Evolutionary conservation across 1,284 basidiomycete species (phyloP), one percentile per base, ranked within the genome.

Genomic region (Caloboletus inedulis): DNA sequence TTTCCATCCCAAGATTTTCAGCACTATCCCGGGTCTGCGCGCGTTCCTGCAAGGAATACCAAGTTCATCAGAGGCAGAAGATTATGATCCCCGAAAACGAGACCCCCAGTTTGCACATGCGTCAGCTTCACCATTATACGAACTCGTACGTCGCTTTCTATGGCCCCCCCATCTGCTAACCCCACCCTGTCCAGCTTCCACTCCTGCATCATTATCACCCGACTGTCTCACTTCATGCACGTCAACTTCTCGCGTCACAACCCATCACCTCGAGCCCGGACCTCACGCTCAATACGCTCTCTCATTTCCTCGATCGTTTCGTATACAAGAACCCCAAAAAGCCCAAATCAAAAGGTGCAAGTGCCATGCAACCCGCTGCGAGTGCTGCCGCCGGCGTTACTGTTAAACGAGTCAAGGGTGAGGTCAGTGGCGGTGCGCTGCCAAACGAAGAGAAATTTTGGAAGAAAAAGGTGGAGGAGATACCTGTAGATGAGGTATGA

Each of bases 321-420:
- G 91, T 98, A 29, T 98, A 94, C 77, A 92, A 94, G 68, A 98
- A 98, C 69, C 89, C 95, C 2, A 99, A 98, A 77, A 92, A 95
- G 72, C 66, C 70, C 0, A 84, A 80, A 41, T 72, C 82, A 4
- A 89, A 87, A 59, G 90, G 94, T 21, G 79, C 85, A 3, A 91
- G 89, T 55, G 89, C 91, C 56, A 99, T 99, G 97, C 97, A 99
- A 73, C 94, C 94, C n/a, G 84, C 86, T 7, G 87, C 89, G 2
- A 80, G 78, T 48, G 80, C 81, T 3, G 56, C 77, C 16, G 84
- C 84, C n/a, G 81, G 83, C 4, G 74, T 75, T 40, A 80, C 74
- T 51, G 87, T 97, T 19, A 85, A 89, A 59, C 75, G 89, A 51
- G 68, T 87, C 58, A 87, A 85, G 69, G 90, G 92, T 8, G 82